These are phyloP conservation scores for Cylindrotheca closterium DNA, from an alignment of 108 stramenopile species.

Conservation along the genomic window DNA sequence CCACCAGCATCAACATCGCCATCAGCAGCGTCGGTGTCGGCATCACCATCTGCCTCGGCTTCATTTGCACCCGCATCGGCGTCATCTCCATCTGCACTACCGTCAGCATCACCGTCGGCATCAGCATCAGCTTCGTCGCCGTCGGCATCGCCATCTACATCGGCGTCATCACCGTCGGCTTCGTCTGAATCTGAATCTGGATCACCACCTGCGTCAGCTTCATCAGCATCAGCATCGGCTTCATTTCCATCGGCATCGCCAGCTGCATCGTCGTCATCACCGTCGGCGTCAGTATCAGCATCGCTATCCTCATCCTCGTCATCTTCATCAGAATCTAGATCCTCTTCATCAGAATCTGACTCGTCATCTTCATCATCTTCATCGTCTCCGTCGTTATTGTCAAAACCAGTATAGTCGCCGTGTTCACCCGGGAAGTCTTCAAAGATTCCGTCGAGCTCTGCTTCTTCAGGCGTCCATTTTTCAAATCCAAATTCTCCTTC, in stretches of 20 bases:
- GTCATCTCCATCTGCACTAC: slow-evolving; percentile 2
- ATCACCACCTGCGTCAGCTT: background rate
- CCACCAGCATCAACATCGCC: background rate
- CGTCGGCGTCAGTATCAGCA: background rate
- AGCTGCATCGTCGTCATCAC: background rate
- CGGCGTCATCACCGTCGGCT: background rate
- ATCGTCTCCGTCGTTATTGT: slow-evolving; percentile 2
- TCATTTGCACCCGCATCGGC: background rate
- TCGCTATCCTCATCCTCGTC: background rate
- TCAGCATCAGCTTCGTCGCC: background rate
- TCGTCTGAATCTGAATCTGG: background rate
- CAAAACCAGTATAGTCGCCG: background rate
- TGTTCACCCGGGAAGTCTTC: background rate
- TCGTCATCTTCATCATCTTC: background rate
- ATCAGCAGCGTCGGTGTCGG: background rate
- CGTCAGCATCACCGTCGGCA: background rate
- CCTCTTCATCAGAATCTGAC: background rate
- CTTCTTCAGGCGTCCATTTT: slow-evolving; percentile 2
- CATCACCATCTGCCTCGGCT: background rate
- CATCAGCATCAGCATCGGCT: background rate
- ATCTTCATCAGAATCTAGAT: background rate
- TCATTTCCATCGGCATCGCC: background rate
- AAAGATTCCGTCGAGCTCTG: background rate
- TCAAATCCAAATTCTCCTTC: slow-evolving; percentile 37
- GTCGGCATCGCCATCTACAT: background rate